These are phyloP conservation scores for Emmonsiellopsis sp. DNA, from an alignment of 2,329 filamentous ascomycete species.

Conservation along the genomic window DNA sequence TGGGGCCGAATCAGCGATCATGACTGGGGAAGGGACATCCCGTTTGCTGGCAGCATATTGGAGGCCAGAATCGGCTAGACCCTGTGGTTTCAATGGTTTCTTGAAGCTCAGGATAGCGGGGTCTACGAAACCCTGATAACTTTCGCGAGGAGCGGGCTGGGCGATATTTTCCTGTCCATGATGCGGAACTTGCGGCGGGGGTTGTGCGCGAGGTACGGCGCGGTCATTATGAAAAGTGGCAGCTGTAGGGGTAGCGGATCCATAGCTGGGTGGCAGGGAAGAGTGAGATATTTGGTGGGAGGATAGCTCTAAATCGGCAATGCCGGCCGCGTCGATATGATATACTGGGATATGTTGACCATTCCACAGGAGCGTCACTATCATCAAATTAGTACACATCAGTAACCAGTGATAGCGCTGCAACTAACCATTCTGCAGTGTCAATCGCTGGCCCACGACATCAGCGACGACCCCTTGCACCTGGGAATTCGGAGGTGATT, in stretches of 20 bases:
- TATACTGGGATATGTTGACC: conserved; percentile 45
- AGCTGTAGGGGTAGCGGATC: not conserved
- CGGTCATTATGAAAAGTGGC: not conserved
- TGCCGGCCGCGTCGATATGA: conserved; percentile 47
- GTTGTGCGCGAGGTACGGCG: not conserved
- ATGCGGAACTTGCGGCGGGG: conserved; percentile 6
- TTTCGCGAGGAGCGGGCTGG: conserved; percentile 12
- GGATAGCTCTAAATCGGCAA: conserved; percentile 50
- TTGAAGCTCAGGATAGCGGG: conserved; percentile 69
- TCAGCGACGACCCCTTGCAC: conserved; percentile 62
- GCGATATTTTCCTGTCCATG: conserved; percentile 8
- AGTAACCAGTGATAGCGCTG: not conserved
- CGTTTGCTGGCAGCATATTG: conserved; percentile 5
- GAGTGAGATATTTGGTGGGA: conserved; percentile 14
- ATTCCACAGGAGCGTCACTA: conserved; percentile 40
- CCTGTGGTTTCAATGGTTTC: conserved; percentile 24
- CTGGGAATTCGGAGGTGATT: conserved; percentile 52
- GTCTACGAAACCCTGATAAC: conserved; percentile 53
- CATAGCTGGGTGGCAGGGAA: not conserved
- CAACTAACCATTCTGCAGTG: conserved; percentile 60
- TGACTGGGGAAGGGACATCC: conserved; percentile 19
- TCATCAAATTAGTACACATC: conserved; percentile 25
- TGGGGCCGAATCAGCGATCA: conserved; percentile 19
- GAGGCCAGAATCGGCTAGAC: not conserved
- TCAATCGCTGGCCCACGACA: conserved; percentile 60